phyloP scores from a whole-genome alignment of 2,329 filamentous ascomycete species.

The Aureobasidium lini region DNA sequence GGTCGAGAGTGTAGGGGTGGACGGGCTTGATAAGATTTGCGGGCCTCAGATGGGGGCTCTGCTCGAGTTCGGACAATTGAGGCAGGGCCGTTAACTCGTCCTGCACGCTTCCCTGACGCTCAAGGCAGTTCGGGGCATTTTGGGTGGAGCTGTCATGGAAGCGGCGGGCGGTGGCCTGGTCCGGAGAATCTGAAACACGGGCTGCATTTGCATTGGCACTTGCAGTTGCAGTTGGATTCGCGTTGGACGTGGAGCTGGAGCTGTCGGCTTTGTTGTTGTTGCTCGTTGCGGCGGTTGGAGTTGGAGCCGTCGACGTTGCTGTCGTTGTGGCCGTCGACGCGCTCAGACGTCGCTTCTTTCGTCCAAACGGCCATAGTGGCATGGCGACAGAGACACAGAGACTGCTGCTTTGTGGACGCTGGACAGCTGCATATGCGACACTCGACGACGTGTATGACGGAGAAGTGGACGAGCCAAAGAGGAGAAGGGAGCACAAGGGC shows the following conservation, averaged over 20 bases:
- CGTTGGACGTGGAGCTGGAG: not conserved
- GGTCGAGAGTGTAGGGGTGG: constrained; percentile 38
- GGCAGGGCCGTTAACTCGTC: constrained; percentile 42
- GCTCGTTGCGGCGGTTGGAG: not conserved
- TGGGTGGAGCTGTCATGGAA: not conserved
- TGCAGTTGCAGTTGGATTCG: not conserved
- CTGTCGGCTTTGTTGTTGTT: not conserved
- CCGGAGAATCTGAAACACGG: constrained; percentile 10
- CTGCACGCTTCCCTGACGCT: constrained; percentile 25
- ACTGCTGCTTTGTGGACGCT: constrained; percentile 5
- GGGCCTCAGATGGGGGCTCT: constrained; percentile 42
- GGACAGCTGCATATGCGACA: constrained; percentile 8
- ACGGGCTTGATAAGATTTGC: constrained; percentile 31
- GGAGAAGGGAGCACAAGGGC: constrained; percentile 1
- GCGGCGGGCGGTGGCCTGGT: not conserved
- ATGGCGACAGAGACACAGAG: constrained; percentile 49
- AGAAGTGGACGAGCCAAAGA: not conserved
- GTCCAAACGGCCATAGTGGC: constrained; percentile 64
- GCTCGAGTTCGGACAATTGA: constrained; percentile 30
- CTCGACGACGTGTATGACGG: not conserved
- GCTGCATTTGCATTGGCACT: not conserved
- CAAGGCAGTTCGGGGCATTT: not conserved
- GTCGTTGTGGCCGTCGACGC: not conserved
- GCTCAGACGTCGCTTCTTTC: constrained; percentile 55
- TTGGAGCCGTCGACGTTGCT: not conserved